Conservation (phyloP, 106 monocot species). For the Chionographis japonica region DNA sequence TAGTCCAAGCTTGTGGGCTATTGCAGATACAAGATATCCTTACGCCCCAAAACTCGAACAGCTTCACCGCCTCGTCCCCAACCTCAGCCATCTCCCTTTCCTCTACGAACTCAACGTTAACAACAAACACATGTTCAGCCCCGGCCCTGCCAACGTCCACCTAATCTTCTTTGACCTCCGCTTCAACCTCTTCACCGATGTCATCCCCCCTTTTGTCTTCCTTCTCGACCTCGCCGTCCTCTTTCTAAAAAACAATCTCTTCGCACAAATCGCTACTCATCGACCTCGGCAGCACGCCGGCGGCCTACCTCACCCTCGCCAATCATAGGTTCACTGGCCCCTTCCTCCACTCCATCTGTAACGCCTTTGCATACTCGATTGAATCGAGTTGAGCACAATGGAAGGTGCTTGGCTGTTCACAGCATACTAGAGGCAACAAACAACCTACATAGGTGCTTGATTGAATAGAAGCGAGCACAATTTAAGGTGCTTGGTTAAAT, state of each 20-base stretch:
- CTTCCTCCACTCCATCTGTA: constrained; percentile 30
- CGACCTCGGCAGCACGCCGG: constrained; percentile 21
- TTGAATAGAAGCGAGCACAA: too few species aligned
- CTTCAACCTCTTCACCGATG: constrained; percentile 41
- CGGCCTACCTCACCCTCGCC: constrained; percentile 38
- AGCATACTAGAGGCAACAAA: too few species aligned
- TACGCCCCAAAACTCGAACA: constrained; percentile 45
- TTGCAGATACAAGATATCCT: not conserved
- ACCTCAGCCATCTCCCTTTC: constrained; percentile 17
- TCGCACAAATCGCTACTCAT: constrained; percentile 25
- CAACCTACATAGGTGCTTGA: too few species aligned
- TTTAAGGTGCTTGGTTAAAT: too few species aligned
- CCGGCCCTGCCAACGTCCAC: constrained; percentile 12
- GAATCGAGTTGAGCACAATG: too few species aligned
- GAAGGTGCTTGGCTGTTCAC: too few species aligned
- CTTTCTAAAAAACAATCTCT: constrained; percentile 53
- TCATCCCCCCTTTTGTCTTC: constrained; percentile 20
- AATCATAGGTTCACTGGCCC: constrained; percentile 58
- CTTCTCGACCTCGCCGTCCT: constrained; percentile 18
- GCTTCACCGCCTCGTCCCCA: constrained; percentile 28
- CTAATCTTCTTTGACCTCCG: constrained; percentile 37
- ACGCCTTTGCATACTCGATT: constrained; percentile 33
- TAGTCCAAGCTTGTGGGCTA: too few species aligned
- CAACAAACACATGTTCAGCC: constrained; percentile 35
- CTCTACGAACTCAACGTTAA: constrained; percentile 52